These are phyloP conservation scores for Aegle marmelos DNA, from an alignment of 345 rosid genomes.

Conservation along the genomic window DNA sequence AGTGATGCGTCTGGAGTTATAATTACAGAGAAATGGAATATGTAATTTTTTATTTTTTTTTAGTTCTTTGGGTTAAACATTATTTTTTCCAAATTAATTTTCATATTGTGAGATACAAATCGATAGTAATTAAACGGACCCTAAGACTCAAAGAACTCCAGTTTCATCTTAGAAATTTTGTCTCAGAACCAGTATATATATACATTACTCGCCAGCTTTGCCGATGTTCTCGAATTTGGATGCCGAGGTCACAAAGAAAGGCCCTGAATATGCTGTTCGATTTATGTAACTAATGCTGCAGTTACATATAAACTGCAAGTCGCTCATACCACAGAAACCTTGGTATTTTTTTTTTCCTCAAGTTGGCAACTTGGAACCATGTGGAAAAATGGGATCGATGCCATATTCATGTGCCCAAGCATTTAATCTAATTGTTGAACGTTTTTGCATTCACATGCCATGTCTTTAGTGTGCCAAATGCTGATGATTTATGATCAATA, in stretches of 20 bases:
- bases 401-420: slow-evolving; percentile 4
- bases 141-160: too few species aligned
- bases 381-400: slow-evolving; percentile 12
- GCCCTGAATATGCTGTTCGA: background rate
- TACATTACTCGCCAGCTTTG: background rate
- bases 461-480: background rate
- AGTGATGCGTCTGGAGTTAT: too few species aligned
- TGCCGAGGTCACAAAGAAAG: background rate
- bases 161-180: too few species aligned
- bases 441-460: background rate
- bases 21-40: too few species aligned
- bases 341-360: background rate
- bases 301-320: background rate
- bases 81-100: too few species aligned
- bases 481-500: background rate
- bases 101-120: too few species aligned
- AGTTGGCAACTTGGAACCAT: slow-evolving; percentile 13
- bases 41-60: too few species aligned
- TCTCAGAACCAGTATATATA: too few species aligned
- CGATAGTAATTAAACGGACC: too few species aligned
- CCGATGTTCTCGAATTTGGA: background rate
- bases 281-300: background rate
- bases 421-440: background rate
- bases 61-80: too few species aligned
- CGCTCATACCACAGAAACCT: background rate